Evolutionary conservation across 2,329 filamentous ascomycete species (phyloP), one percentile per base, ranked within the genome.

Genomic region (Fusarium anthophilum): DNA sequence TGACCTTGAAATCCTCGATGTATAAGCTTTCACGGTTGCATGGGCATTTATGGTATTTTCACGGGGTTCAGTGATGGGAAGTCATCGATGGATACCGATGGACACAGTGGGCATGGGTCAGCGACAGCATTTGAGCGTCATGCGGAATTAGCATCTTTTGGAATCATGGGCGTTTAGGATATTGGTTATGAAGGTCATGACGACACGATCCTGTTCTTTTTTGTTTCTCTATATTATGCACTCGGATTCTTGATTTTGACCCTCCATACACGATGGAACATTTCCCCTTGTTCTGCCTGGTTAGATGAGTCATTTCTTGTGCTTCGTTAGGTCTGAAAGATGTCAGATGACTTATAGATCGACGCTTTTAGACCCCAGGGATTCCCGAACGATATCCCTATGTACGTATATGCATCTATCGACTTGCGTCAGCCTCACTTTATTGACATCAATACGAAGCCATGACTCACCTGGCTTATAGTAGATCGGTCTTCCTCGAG

Each of bases 391-490:
- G 85, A 85, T 63, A 94, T 89, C 8, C 89, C 89, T 35, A 94
- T 83, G 79, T 92, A 88, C 4, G 92, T 93, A 78, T 88, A 93
- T 2, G 89, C 91, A 84, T 94, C 92, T 91, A 60, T 58, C 39
- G 44, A 41, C 35, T 20, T 63, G 39, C 30, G 66, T 77, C 50
- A 78, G 68, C 47, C 56, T 69, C 64, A 26, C 11, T 60, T 60
- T 61, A 51, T 17, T 48, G n/a, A 39, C 37, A 60, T 26, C 37
- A n/a, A 35, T 44, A 51, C 18, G 35, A 26, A 45, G 63, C 28
- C 47, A 70, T 54, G 17, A 89, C 81, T 85, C 80, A 87, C 92
- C 91, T 76, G 88, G 89, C 79, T 97, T 97, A 84, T 97, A 97
- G 80, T 94, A 96, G 56, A 96, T 91, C 2, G 86, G 83, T 51